Percentiles rank a stretch among this genome's conserved stretches.
These are phyloP conservation scores for Metroxylon sagu DNA, from an alignment of 176 grass and related monocot genomes.

Conservation along the genomic window DNA sequence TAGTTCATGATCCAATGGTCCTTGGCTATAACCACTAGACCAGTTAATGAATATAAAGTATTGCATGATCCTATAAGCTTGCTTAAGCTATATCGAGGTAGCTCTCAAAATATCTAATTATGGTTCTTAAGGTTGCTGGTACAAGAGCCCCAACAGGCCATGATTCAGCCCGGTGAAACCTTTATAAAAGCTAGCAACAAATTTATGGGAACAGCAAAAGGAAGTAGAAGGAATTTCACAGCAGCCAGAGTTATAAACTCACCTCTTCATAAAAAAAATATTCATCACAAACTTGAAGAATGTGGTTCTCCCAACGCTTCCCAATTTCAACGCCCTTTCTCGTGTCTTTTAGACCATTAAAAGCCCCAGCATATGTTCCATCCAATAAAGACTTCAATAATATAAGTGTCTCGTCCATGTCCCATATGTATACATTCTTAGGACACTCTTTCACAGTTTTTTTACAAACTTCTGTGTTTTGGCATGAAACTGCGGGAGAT, in stretches of 20 bases:
- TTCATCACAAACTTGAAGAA: conserved; percentile 73
- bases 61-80: no score
- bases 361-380: conserved; percentile 55
- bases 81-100: no score
- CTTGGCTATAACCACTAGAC: no score
- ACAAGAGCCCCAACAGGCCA: no score
- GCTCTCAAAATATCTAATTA: no score
- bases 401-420: conserved; percentile 97
- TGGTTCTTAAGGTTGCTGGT: no score
- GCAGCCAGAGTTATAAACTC: conserved; percentile 10
- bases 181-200: no score
- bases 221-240: background rate
- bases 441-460: conserved; percentile 11
- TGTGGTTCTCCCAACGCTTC: conserved; percentile 77
- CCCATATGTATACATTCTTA: conserved; percentile 66
- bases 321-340: conserved; percentile 56
- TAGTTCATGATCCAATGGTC: no score
- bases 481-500: background rate
- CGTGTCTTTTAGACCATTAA: conserved; percentile 60
- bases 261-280: conserved; percentile 91
- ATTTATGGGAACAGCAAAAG: background rate
- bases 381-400: conserved; percentile 82
- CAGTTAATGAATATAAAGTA: no score
- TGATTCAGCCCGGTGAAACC: no score
- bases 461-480: background rate